Conservation (phyloP, 208 protist genomes). For the Crithidia fasciculata region DNA sequence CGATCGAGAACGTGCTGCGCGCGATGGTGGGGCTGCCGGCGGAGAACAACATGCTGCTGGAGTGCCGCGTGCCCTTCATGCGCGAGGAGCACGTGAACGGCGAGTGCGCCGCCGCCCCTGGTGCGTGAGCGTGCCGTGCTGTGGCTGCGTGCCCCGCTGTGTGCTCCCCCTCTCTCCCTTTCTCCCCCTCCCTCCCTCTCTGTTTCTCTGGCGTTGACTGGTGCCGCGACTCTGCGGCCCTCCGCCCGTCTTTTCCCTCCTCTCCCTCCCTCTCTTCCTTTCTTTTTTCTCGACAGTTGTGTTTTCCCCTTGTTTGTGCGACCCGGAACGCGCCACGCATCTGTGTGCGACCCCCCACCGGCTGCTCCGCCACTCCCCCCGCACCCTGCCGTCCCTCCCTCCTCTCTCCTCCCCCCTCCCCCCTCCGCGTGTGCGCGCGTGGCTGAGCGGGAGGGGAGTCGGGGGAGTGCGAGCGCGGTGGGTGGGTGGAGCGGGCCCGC, state of each 20-base stretch:
- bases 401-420: not conserved
- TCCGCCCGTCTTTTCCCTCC: constrained; percentile 2
- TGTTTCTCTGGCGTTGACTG: no score
- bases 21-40: constrained; percentile 95
- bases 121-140: not conserved
- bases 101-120: constrained; percentile 6
- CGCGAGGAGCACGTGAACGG: constrained; percentile 38
- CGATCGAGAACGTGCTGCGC: constrained; percentile 96
- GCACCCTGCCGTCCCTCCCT: not conserved
- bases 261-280: constrained; percentile 6
- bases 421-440: not conserved
- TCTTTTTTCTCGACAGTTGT: not conserved
- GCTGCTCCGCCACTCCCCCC: not conserved
- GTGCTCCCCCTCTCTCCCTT: no score
- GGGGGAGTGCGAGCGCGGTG: not conserved
- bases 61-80: constrained; percentile 87
- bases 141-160: no score
- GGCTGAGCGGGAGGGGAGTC: not conserved
- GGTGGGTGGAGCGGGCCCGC: not conserved
- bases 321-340: not conserved
- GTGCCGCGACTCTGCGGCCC: no score
- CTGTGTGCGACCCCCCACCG: constrained; percentile 20
- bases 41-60: constrained; percentile 97
- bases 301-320: not conserved
- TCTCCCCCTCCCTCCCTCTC: no score